These are phyloP conservation scores for Pterocarpus macrocarpus DNA, from an alignment of 306 rosid genomes.

Conservation along the genomic window DNA sequence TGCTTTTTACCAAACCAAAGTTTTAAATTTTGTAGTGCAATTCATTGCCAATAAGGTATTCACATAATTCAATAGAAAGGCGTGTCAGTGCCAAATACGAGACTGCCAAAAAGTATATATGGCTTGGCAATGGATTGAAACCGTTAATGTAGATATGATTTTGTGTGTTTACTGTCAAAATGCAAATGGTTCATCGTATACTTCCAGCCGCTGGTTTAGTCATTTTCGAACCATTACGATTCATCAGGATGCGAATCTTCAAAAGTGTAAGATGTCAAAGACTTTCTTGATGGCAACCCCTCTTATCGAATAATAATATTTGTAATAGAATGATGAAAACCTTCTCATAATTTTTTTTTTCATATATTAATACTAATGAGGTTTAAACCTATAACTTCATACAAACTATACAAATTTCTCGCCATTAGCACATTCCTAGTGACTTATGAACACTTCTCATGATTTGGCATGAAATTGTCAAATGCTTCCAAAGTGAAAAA, in stretches of 20 bases:
- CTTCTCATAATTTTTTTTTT: no score
- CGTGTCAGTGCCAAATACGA: neutral
- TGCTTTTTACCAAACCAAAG: neutral
- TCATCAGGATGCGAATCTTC: conserved; percentile 3
- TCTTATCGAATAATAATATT: neutral
- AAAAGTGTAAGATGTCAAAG: conserved; percentile 4
- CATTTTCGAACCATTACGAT: conserved; percentile 1
- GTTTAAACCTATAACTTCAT: no score
- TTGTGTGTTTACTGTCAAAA: neutral
- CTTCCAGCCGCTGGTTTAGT: neutral
- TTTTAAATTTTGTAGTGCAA: neutral
- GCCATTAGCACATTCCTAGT: no score
- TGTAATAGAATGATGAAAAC: no score
- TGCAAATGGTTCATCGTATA: neutral
- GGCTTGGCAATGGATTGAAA: no score
- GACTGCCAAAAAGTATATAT: neutral
- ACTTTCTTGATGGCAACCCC: neutral
- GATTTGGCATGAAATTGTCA: no score
- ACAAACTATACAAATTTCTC: no score
- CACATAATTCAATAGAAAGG: neutral
- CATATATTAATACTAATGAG: no score
- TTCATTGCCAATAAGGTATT: neutral
- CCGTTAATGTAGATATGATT: neutral
- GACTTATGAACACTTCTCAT: no score
- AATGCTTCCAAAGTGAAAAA: no score